Base-by-base conservation (phyloP, 495 filamentous ascomycete genomes). In the Beverwykella pulmonaria region DNA sequence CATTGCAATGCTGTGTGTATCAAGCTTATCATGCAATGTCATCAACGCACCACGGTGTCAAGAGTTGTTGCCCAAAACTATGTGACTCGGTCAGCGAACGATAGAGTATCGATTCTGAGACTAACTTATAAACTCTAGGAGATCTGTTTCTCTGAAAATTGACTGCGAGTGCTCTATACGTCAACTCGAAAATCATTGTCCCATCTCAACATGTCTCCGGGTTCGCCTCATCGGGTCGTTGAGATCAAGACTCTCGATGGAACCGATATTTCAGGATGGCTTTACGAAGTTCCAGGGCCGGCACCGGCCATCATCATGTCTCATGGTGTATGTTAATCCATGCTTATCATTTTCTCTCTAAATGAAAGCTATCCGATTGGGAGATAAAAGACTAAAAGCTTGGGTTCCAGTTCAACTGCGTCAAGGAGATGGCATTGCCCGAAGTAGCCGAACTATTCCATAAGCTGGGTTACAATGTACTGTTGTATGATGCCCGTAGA, bases 401-500 rank as follows among this genome's bases (percentile, higher is more conserved):
- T 23, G 20, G n/a, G 20, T 32, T 27, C 17, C 36, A 83, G 81
- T 82, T 82, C 72, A 80, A 79, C 61, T 72, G 69, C 32, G 73
- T 78, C 55, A 80, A 81, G 63, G 79, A 82, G 59, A 76, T 79
- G 67, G 41, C 74, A 1, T 26, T 77, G 0, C 71, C 78, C 0
- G 72, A 72, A 0, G 59, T 77, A 0, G 78, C 79, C 15, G 74
- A 73, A 56, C 4, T n/a, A 1, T 82, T 82, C 63, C 80, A 82
- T 34, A n/a, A 30, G 0, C 7, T 23, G 0, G 76, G 76, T 14
- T 73, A 77, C 41, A 80, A 75, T 0, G 81, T 68, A 0, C 68
- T 82, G 0, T 25, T 79, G 20, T 83, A 81, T 61, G 80, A 83
- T 54, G 65, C 77, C 0, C 75, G 81, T 19, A 74, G 48, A 34